Conservation (phyloP, 2,329 filamentous ascomycete genomes). For the Colletotrichum ledebouriae region DNA sequence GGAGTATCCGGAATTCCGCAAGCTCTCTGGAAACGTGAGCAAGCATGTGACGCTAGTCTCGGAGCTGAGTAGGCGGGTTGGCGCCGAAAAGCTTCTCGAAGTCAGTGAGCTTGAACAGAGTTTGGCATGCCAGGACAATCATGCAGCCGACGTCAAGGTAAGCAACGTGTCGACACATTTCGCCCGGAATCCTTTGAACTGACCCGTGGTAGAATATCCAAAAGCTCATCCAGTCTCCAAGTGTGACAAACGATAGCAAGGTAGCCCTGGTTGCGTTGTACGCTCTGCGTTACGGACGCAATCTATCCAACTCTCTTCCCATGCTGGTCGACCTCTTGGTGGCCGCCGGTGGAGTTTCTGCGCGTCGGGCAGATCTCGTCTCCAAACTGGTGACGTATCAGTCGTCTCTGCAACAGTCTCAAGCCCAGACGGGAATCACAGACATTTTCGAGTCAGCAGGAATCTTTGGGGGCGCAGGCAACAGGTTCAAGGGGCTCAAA, state of each 20-base stretch:
- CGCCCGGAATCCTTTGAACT: neutral
- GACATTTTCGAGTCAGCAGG: conserved; percentile 93
- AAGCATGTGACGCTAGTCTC: conserved; percentile 98
- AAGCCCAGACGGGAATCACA: conserved; percentile 82
- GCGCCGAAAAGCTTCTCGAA: conserved; percentile 88
- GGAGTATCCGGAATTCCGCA: conserved; percentile 97
- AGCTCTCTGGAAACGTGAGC: conserved; percentile 96
- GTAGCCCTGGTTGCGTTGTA: conserved; percentile 94
- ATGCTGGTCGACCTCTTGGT: conserved; percentile 89
- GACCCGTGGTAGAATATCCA: conserved; percentile 76
- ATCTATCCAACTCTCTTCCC: conserved; percentile 84
- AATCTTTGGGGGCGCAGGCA: conserved; percentile 90
- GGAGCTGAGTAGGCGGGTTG: conserved; percentile 90
- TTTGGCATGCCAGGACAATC: conserved; percentile 96
- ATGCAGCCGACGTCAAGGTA: conserved; percentile 91
- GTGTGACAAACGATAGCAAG: conserved; percentile 85
- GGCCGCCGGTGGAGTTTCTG: conserved; percentile 84
- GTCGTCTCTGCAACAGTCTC: conserved; percentile 84
- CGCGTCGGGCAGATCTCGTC: conserved; percentile 82
- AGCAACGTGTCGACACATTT: conserved; percentile 40
- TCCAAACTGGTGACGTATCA: conserved; percentile 88
- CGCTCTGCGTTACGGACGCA: conserved; percentile 90
- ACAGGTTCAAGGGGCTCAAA: conserved; percentile 93
- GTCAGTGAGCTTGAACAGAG: conserved; percentile 98
- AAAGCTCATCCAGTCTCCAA: conserved; percentile 83